These are phyloP conservation scores for Tremella yokohamensis DNA, from an alignment of 768 basidiomycete genomes.

Conservation along the genomic window DNA sequence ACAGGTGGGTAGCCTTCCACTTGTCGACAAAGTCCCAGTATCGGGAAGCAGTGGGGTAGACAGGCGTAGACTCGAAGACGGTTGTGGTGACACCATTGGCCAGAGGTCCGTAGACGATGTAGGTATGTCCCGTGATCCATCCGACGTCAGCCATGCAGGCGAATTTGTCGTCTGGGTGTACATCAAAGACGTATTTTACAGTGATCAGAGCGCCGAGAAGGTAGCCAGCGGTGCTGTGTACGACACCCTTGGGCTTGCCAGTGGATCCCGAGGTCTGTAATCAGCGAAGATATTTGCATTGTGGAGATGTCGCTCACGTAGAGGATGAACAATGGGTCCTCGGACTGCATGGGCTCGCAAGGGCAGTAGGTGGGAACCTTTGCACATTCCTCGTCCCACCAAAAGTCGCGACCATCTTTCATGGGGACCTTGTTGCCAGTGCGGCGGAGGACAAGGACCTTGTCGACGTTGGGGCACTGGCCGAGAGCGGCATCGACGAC, in stretches of 20 bases:
- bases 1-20: constrained; percentile 92
- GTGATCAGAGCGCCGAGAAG: constrained; percentile 86
- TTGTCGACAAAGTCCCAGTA: constrained; percentile 96
- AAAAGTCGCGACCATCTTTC: constrained; percentile 78
- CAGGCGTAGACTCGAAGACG: constrained; percentile 93
- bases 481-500: constrained; percentile 90
- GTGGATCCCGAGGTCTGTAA: constrained; percentile 85
- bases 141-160: constrained; percentile 99
- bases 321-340: constrained; percentile 97
- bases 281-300: constrained; percentile 11
- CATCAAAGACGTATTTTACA: constrained; percentile 95
- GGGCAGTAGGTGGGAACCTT: constrained; percentile 86
- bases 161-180: constrained; percentile 92
- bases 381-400: constrained; percentile 92
- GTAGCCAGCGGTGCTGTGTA: constrained; percentile 63
- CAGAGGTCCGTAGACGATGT: constrained; percentile 94
- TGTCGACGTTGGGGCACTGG: constrained; percentile 77
- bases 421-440: constrained; percentile 79
- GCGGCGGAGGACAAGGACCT: constrained; percentile 81
- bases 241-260: constrained; percentile 95
- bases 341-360: constrained; percentile 78
- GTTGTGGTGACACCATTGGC: constrained; percentile 54
- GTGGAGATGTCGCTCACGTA: constrained; percentile 63
- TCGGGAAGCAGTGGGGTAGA: constrained; percentile 91
- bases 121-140: constrained; percentile 97